Evolutionary conservation across 805 yeast species (phyloP), one percentile per base, ranked within the genome.

Genomic region (Ogataea pilisensis): DNA sequence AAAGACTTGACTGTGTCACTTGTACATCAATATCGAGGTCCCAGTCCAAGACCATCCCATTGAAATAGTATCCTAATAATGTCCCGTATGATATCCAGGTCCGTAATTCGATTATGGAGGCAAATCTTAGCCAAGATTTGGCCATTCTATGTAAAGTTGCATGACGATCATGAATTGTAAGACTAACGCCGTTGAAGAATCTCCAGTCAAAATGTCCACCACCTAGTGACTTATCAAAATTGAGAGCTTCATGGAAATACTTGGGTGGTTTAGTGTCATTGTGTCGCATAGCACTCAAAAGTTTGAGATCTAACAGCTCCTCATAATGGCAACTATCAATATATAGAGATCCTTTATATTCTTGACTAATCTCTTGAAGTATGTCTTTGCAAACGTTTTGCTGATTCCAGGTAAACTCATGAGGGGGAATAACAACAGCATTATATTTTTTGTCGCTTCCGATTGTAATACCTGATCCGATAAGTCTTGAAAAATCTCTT

Each of bases 41-140:
- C 82, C 82, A 80, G 7, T 81, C 80, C 46, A 80, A 64, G 5
- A 68, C 61, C 43, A 75, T 55, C 1, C 82, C 83, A 53, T 75
- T 77, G 71, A 77, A 78, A 48, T 73, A 72, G 75, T 80, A 80
- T 7, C 82, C 80, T 21, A 80, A 65, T 43, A 80, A 62, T 8
- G 83, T 65, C 2, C 86, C 86, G 57, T 79, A 83, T 5, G 81
- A 76, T 27, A 80, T 66, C 84, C 85, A 81, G 0, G 82, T 71
- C 9, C 64, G 53, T 5, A 80, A 47, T 2, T 69, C 72, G 17
- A 69, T 60, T 12, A 65, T 61, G 14, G 63, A 53, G 24, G 77
- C 58, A 51, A 78, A 75, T 31, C 69, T 63, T 17, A 79, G 64
- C 78, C 83, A 81, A 3, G 78, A 68, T 41, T 79, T 64, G 5